A percentile compares a stretch with the other conserved stretches of the same genome.
Conservation (phyloP, 2,329 filamentous ascomycete species). For the Didymella glomerata region DNA sequence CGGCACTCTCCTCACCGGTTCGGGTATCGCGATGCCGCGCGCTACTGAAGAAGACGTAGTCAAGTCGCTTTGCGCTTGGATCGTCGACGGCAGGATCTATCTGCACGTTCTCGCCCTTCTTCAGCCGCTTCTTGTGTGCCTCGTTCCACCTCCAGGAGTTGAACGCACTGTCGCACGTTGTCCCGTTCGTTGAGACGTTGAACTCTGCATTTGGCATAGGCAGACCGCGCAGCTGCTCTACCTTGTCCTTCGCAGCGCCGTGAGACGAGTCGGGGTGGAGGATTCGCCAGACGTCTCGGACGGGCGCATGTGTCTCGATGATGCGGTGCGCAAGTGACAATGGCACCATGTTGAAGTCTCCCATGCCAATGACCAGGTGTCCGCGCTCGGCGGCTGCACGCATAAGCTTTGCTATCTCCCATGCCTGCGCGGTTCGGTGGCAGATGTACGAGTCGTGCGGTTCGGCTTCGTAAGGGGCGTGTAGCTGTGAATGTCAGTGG, state of each 20-base stretch:
- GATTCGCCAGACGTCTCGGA: conserved; percentile 84
- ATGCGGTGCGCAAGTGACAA: conserved; percentile 83
- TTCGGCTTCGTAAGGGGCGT: conserved; percentile 85
- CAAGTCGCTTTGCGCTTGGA: conserved; percentile 81
- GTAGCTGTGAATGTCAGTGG: conserved; percentile 59
- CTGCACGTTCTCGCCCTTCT: conserved; percentile 68
- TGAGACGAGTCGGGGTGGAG: conserved; percentile 85
- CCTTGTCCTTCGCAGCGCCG: conserved; percentile 72
- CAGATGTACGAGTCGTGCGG: conserved; percentile 85
- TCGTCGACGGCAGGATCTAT: conserved; percentile 74
- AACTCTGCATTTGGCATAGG: conserved; percentile 78
- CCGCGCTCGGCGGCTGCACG: conserved; percentile 80
- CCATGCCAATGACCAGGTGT: conserved; percentile 83
- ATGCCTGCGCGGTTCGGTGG: conserved; percentile 90
- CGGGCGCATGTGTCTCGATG: conserved; percentile 78
- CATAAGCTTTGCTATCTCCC: conserved; percentile 92
- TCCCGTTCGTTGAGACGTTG: conserved; percentile 82
- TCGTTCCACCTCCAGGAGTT: conserved; percentile 96
- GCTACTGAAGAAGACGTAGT: conserved; percentile 84
- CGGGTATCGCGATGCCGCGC: conserved; percentile 36
- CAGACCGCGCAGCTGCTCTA: conserved; percentile 71
- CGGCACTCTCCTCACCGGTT: conserved; percentile 38
- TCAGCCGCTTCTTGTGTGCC: conserved; percentile 71
- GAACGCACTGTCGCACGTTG: conserved; percentile 82
- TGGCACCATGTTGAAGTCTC: conserved; percentile 98